Conservation (phyloP, 305 asterid species). For the Rubia tinctorum region DNA sequence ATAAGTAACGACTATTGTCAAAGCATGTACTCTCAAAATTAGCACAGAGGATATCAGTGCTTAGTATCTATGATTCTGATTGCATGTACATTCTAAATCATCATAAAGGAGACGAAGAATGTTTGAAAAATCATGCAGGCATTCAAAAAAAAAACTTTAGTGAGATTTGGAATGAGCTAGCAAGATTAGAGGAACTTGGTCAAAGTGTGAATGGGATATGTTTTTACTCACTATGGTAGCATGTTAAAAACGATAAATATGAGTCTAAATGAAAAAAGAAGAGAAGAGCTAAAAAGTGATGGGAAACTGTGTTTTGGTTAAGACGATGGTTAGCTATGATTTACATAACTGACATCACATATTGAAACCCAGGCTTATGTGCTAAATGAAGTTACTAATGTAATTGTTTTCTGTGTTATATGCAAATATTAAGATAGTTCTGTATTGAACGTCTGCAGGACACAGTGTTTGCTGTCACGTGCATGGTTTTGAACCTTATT, state of each 20-base stretch:
- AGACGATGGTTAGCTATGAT: background rate
- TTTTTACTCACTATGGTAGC: background rate
- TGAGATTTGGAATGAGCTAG: background rate
- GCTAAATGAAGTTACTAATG: background rate
- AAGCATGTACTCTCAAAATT: too few relatives aligned
- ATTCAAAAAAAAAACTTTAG: background rate
- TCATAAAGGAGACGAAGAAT: background rate
- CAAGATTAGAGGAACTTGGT: background rate
- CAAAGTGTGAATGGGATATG: background rate
- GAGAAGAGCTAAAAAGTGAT: background rate
- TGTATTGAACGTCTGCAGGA: conserved; percentile 49
- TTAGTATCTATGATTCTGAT: background rate
- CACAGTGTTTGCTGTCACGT: conserved; percentile 94
- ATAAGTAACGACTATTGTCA: too few relatives aligned
- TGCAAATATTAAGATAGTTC: conserved; percentile 17
- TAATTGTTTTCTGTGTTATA: background rate
- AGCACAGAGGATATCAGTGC: background rate
- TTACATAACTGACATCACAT: background rate
- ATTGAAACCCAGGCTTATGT: background rate
- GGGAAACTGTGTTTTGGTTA: background rate
- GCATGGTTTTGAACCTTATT: conserved; percentile 97
- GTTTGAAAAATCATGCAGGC: background rate
- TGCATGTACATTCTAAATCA: background rate
- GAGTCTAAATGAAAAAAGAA: background rate
- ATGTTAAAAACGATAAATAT: background rate